These are phyloP conservation scores for Pseudonitzschia multiseries DNA, from an alignment of 108 stramenopile species.

Conservation along the genomic window DNA sequence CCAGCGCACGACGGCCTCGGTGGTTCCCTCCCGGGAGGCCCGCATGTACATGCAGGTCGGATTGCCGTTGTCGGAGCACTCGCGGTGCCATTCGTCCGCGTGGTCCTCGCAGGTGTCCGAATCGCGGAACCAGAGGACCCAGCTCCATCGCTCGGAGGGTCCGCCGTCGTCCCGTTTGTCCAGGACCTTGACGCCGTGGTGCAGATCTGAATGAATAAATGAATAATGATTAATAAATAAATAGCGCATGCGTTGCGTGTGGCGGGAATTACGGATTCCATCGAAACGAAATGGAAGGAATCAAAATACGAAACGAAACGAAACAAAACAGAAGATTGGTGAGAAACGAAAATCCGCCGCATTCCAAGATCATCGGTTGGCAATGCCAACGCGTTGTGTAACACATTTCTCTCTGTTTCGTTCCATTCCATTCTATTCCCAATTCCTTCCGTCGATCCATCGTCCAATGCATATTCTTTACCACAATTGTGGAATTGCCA, in stretches of 20 bases:
- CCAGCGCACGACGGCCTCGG: background rate
- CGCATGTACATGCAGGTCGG: constrained; percentile 17
- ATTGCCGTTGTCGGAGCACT: constrained; percentile 11
- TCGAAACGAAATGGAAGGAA: too few species aligned
- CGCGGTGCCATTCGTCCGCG: background rate
- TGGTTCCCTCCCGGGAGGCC: background rate
- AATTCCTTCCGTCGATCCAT: too few species aligned
- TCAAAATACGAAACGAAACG: background rate
- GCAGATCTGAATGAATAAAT: background rate
- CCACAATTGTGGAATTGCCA: too few species aligned
- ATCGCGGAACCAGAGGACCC: constrained; percentile 25
- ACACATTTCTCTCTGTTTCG: too few species aligned
- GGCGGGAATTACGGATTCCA: too few species aligned
- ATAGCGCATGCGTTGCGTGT: too few species aligned
- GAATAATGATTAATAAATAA: too few species aligned
- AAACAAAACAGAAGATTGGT: background rate
- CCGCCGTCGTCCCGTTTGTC: constrained; percentile 5
- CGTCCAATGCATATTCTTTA: too few species aligned
- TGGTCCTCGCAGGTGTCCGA: constrained; percentile 17
- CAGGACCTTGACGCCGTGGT: constrained; percentile 23
- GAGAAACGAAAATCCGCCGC: background rate
- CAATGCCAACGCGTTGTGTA: too few species aligned
- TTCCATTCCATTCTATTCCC: too few species aligned
- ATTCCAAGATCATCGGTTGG: too few species aligned
- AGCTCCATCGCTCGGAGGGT: constrained; percentile 16